phyloP scores from a whole-genome alignment of 345 rosid genomes.

The Chamaenerion angustifolium region DNA sequence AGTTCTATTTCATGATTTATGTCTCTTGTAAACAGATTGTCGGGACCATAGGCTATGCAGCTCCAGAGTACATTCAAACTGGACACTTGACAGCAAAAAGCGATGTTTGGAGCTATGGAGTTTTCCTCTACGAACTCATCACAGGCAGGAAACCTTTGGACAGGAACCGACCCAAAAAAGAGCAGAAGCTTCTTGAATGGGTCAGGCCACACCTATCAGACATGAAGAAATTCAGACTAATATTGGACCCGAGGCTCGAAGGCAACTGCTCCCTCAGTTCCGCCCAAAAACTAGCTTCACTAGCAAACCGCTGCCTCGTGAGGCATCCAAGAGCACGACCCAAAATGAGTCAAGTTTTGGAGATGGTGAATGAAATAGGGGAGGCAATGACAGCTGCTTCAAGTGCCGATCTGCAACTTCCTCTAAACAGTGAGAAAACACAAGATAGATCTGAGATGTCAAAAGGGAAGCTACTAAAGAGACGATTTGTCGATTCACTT shows the following conservation, averaged over 20 bases:
- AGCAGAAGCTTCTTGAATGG: slow-evolving; percentile 85
- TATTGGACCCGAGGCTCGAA: slow-evolving; percentile 67
- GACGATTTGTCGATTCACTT: slow-evolving; percentile 29
- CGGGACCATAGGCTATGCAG: slow-evolving; percentile 90
- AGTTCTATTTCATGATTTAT: background rate
- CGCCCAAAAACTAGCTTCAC: slow-evolving; percentile 54
- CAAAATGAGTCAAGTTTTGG: slow-evolving; percentile 61
- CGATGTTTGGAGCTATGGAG: slow-evolving; percentile 83
- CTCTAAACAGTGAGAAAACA: slow-evolving; percentile 14
- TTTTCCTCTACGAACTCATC: slow-evolving; percentile 75
- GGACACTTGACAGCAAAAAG: slow-evolving; percentile 76
- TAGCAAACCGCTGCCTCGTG: slow-evolving; percentile 69
- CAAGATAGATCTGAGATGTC: slow-evolving; percentile 18
- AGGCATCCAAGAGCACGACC: slow-evolving; percentile 55
- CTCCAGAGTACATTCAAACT: slow-evolving; percentile 73
- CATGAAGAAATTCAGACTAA: slow-evolving; percentile 49
- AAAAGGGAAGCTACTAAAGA: slow-evolving; percentile 30
- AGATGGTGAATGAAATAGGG: slow-evolving; percentile 47
- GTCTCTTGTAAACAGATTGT: slow-evolving; percentile 37
- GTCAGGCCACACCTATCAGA: slow-evolving; percentile 63
- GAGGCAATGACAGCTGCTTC: slow-evolving; percentile 22
- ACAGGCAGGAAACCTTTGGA: slow-evolving; percentile 81
- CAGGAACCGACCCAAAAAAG: slow-evolving; percentile 61
- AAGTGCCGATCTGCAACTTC: slow-evolving; percentile 21
- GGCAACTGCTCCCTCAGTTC: slow-evolving; percentile 53